Percentiles rank a stretch among this genome's conserved stretches.
Conservation (phyloP, 306 rosid species). For the Cucurbita pepo region DNA sequence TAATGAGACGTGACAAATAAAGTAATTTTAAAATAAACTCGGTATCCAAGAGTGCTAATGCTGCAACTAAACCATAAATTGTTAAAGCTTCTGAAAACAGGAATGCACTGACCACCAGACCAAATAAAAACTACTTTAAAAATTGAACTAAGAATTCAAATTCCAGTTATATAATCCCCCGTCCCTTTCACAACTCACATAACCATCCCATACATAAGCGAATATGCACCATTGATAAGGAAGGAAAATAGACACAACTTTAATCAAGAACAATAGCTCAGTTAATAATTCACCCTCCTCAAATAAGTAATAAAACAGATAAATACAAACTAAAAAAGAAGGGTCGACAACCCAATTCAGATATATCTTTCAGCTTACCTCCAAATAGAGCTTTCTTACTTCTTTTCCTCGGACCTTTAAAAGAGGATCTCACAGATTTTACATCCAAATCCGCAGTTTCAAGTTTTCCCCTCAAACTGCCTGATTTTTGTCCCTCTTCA, state of each 20-base stretch:
- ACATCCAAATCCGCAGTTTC: slow-evolving; percentile 31
- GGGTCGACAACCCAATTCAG: not conserved
- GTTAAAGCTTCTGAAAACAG: not conserved
- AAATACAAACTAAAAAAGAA: not conserved
- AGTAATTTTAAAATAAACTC: not conserved
- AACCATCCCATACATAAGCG: not conserved
- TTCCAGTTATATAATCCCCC: not conserved
- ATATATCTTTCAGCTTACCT: slow-evolving; percentile 24
- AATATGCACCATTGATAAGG: not conserved
- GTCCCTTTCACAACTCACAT: not conserved
- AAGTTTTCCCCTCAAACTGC: slow-evolving; percentile 31
- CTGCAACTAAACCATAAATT: not conserved
- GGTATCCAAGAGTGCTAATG: not conserved
- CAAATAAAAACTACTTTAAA: not conserved
- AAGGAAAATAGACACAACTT: not conserved
- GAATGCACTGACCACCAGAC: not conserved
- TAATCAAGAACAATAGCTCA: not conserved
- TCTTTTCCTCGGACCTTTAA: slow-evolving; percentile 41
- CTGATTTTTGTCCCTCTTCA: slow-evolving; percentile 39
- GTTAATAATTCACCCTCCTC: not conserved
- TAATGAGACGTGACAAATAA: not conserved
- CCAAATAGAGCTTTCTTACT: slow-evolving; percentile 40
- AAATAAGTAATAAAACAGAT: slow-evolving; percentile 6
- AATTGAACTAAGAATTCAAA: not conserved
- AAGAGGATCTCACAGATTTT: slow-evolving; percentile 31